These are phyloP conservation scores for Xylariaceae sp. DNA, from an alignment of 2,329 filamentous ascomycete genomes.

Conservation along the genomic window DNA sequence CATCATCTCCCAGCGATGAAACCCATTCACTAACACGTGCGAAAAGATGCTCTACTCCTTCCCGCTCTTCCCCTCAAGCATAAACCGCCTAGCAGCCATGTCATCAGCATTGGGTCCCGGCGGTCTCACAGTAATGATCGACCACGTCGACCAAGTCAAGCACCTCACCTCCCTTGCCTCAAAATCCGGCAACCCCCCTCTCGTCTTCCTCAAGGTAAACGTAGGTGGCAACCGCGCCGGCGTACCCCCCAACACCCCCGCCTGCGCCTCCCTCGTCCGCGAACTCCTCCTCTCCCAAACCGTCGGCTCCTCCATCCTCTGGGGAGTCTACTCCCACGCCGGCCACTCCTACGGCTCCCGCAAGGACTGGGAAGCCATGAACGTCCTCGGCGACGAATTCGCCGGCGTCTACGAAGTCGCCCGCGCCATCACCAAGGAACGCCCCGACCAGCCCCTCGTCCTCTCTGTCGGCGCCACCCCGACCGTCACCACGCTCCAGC, in stretches of 20 bases:
- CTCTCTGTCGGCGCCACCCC: conserved; percentile 74
- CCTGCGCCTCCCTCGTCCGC: conserved; percentile 43
- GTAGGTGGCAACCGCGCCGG: conserved; percentile 69
- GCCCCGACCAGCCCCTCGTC: conserved; percentile 35
- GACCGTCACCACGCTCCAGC: conserved; percentile 62
- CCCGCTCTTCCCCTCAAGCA: conserved; percentile 56
- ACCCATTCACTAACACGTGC: not conserved
- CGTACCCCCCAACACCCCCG: conserved; percentile 46
- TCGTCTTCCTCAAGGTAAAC: conserved; percentile 68
- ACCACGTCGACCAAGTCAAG: conserved; percentile 58
- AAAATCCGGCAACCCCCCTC: conserved; percentile 43
- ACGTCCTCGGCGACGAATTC: conserved; percentile 46
- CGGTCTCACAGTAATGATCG: conserved; percentile 61
- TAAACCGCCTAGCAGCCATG: conserved; percentile 55
- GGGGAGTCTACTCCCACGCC: conserved; percentile 68
- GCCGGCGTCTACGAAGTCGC: conserved; percentile 46
- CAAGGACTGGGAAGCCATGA: conserved; percentile 50
- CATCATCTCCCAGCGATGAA: not conserved
- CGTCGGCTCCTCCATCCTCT: conserved; percentile 39
- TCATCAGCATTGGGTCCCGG: conserved; percentile 50
- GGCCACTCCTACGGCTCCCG: conserved; percentile 64
- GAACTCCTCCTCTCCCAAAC: conserved; percentile 40
- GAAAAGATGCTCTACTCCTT: conserved; percentile 64
- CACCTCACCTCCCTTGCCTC: conserved; percentile 39
- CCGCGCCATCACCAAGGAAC: conserved; percentile 30